Evolutionary conservation across 2,329 filamentous ascomycete genomes (phyloP).

Genomic region (Lecanosticta acicola): DNA sequence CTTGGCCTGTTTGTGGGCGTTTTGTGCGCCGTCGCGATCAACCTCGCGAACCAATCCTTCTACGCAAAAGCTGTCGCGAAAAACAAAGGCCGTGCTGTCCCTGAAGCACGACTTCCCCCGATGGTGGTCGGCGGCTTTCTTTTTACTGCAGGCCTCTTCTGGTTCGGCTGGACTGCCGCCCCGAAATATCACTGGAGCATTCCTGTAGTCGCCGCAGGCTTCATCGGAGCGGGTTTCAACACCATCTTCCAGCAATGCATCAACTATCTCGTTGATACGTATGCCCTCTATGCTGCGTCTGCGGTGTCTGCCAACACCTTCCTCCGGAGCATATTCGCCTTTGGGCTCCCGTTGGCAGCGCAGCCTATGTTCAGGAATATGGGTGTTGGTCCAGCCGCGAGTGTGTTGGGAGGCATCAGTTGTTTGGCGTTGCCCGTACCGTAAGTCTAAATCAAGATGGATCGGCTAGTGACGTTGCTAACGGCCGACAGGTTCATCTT

Average conservation of each 20-base stretch:
- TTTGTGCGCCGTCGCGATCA: slow-evolving; percentile 36
- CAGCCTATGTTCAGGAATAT: slow-evolving; percentile 39
- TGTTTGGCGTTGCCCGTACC: slow-evolving; percentile 40
- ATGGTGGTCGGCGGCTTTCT: slow-evolving; percentile 43
- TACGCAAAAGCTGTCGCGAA: slow-evolving; percentile 37
- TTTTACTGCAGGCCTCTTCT: slow-evolving; percentile 27
- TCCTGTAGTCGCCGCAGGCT: slow-evolving; percentile 33
- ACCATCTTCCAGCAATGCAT: slow-evolving; percentile 46
- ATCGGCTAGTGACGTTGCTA: background rate
- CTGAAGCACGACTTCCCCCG: slow-evolving; percentile 38
- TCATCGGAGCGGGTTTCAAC: slow-evolving; percentile 45
- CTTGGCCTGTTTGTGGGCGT: slow-evolving; percentile 44
- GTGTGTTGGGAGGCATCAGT: slow-evolving; percentile 39
- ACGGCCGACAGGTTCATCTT: slow-evolving; percentile 32
- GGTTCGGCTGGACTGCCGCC: slow-evolving; percentile 21
- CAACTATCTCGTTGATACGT: slow-evolving; percentile 41
- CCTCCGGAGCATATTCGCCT: slow-evolving; percentile 41
- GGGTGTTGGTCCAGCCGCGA: slow-evolving; percentile 40
- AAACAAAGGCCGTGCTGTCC: slow-evolving; percentile 32
- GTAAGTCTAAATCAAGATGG: background rate
- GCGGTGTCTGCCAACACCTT: slow-evolving; percentile 49
- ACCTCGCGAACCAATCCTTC: slow-evolving; percentile 45
- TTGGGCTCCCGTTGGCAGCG: slow-evolving; percentile 33
- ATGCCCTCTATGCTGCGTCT: slow-evolving; percentile 41
- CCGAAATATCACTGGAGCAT: slow-evolving; percentile 37